Evolutionary conservation across 2,329 filamentous ascomycete species (phyloP), one percentile per base, ranked within the genome.

Genomic region (Ophiosphaerella herpotricha): DNA sequence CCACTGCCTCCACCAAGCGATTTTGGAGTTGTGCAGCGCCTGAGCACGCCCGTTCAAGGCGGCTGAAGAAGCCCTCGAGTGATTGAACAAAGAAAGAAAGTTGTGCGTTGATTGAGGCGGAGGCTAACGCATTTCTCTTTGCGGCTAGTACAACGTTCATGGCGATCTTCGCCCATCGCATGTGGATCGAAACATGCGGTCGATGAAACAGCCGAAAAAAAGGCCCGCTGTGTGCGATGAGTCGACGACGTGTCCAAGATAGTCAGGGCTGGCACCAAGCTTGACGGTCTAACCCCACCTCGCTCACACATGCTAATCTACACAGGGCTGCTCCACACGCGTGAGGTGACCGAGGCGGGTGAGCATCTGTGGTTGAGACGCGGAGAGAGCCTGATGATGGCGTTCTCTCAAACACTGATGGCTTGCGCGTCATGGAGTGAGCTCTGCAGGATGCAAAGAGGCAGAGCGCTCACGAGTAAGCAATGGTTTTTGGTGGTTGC

Each of bases 131-230:
- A 13, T 38, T 54, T 34, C 48, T 45, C 36, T 38, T 49, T 55
- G 34, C 39, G 52, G 55, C 47, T 57, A 60, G 57, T 44, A 45
- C 50, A 54, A 54, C 56, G 59, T 55, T 39, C 56, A 53, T 54
- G 52, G 53, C 54, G 55, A 65, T 66, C 64, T 54, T 59, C 54
- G 48, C 52, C 50, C 47, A 38, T 48, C 32, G 47, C 41, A 46
- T 40, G 40, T 45, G 42, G 44, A 44, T 18, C 54, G 52, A 52
- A 52, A 51, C 50, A 44, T 31, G 44, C 46, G 43, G 46, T 47
- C 23, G 39, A 45, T 67, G 65, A 68, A 66, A 68, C 65, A 65
- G 53, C 60, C 65, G 58, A 59, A 54, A 44, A 42, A 55, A 43
- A 55, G 56, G 45, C 53, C 58, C 51, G 46, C 43, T 33, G 31